Evolutionary conservation across 805 yeast species (phyloP), one percentile per base, ranked within the genome.

Genomic region (Starmerella floricola): DNA sequence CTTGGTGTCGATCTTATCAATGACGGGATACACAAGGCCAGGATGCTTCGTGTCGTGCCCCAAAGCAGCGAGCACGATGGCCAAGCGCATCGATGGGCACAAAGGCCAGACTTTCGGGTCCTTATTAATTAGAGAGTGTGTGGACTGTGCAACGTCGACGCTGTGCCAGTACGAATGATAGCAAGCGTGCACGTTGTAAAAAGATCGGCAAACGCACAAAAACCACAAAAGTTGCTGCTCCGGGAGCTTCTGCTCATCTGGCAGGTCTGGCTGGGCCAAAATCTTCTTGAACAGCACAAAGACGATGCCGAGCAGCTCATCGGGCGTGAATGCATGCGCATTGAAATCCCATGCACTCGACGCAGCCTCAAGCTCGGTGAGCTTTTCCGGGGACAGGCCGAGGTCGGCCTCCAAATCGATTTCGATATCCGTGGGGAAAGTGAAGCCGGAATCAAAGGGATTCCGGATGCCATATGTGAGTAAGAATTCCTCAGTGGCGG

Each of bases 31-130:
- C 12, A 94, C 85, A n/a, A 86, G 75, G 2, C 97, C 98, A 0
- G 97, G 97, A 61, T 91, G 98, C 18, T 95, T 94, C 26, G 83
- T 76, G 60, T 91, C 98, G 63, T 91, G 98, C 40, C 97, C 97
- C 33, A 87, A 63, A 1, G 95, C 91, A 0, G 95, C 82, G 11
- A 87, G 65, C 27, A 83, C 68, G 21, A 85, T 62, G 1, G 80
- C 73, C 36, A 81, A 62, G 2, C 70, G 66, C 51, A 79, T 79
- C 24, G 57, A 53, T 42, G 62, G 68, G 16, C n/a, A 4, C 16
- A 38, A 32, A 5, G 31, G 20, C 46, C 44, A 39, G 16, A 17
- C 31, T n/a, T 24, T 13, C 12, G 34, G 27, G 27, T 32, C 18
- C 31, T 24, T 27, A 23, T 28, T 16, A 17, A 36, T 32, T 6